Evolutionary conservation across 306 rosid species (phyloP), one percentile per base, ranked within the genome.

Genomic region (Casuarina glauca): DNA sequence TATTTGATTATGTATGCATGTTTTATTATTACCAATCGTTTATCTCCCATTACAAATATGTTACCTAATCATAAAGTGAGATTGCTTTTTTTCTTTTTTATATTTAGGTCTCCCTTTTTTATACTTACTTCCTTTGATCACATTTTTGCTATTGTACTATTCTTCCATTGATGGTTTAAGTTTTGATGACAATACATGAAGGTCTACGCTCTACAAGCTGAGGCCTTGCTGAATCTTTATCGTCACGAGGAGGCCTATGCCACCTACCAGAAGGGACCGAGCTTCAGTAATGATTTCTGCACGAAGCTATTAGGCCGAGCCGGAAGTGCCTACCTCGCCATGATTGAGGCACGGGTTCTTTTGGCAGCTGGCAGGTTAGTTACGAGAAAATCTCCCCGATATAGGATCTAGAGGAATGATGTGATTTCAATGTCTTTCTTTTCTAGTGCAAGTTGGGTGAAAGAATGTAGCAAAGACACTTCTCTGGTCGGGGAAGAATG

Each of bases 301-400:
- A 84, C 85, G 3, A 85, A 93, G 69, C 74, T 85, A 64, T 88
- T 96, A 71, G 97, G 93, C 66, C n/a, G 61, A 69, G 74, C 83
- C 60, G 73, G 11, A 77, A 80, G 73, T 70, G 91, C 96, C 41
- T 89, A 90, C 78, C 6, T 89, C 17, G 79, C 85, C 80, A 84
- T 86, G 93, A 84, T 89, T 53, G 84, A 88, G 35, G 89, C 97
- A 54, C 96, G 88, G 62, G 84, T 89, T 73, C 85, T 87, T 87
- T 78, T 86, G 89, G 91, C 96, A 58, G 79, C 84, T 60, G 98
- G 98, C 87, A 96, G 99, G 99, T 96, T 80, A 78, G 90, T 77
- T 60, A 70, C n/a, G 76, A 60, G 38, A 70, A 72, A 44, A 69
- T 79, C 70, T 15, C 26, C 46, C 77, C 69, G 15, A 43, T 45